A percentile compares a stretch with the other conserved stretches of the same genome.
phyloP scores from a whole-genome alignment of 441 rosid genomes.

The California macrophylla region DNA sequence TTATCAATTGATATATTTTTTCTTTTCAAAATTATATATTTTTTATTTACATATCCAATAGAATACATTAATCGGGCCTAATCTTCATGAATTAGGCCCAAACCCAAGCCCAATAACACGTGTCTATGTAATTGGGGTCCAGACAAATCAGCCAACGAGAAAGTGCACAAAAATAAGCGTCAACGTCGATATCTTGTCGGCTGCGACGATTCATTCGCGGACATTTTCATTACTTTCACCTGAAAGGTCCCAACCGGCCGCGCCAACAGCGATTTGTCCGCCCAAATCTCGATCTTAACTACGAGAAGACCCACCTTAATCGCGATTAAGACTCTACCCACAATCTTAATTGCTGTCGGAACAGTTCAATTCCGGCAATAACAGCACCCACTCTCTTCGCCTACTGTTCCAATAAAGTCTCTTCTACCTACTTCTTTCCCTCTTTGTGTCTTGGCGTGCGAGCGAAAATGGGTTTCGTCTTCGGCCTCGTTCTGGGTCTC shows the following conservation, averaged over 20 bases:
- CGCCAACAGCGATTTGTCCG: not conserved
- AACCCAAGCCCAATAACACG: too few relatives aligned
- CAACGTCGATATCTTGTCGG: not conserved
- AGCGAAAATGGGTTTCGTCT: constrained; percentile 46
- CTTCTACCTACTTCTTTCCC: not conserved
- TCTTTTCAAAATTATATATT: too few relatives aligned
- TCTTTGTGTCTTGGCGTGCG: not conserved
- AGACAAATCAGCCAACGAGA: not conserved
- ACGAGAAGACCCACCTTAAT: not conserved
- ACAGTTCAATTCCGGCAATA: not conserved
- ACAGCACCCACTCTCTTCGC: not conserved
- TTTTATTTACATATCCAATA: too few relatives aligned
- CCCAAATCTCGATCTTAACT: constrained; percentile 1
- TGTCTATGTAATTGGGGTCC: too few relatives aligned
- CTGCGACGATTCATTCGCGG: not conserved
- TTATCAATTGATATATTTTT: too few relatives aligned
- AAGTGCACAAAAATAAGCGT: not conserved
- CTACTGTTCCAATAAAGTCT: not conserved
- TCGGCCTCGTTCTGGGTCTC: constrained; percentile 70
- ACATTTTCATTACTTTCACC: not conserved
- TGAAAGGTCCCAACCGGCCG: not conserved
- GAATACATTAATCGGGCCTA: too few relatives aligned
- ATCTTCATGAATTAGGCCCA: too few relatives aligned
- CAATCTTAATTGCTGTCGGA: not conserved
- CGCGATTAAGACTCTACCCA: not conserved